These are phyloP conservation scores for Macrophomina pseudophaseolina DNA, from an alignment of 2,329 filamentous ascomycete genomes.

Conservation along the genomic window DNA sequence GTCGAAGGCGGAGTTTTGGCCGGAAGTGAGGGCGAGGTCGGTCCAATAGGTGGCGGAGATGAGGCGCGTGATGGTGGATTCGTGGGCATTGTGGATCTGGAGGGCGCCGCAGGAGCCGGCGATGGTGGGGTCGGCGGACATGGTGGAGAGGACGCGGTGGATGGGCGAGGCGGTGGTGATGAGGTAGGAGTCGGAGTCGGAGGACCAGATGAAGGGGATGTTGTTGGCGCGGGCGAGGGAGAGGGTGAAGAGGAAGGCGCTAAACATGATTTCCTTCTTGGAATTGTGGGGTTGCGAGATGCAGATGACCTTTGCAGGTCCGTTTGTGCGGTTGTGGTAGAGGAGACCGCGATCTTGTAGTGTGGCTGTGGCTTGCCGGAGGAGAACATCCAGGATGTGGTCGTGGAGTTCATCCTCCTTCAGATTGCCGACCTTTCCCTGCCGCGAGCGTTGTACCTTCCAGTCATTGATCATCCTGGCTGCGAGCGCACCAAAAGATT, in stretches of 20 bases:
- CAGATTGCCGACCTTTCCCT: neutral
- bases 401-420: slow-evolving; percentile 31
- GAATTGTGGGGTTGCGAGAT: slow-evolving; percentile 45
- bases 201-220: slow-evolving; percentile 46
- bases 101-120: slow-evolving; percentile 43
- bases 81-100: slow-evolving; percentile 42
- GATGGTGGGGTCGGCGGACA: slow-evolving; percentile 39
- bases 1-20: slow-evolving; percentile 37
- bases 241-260: slow-evolving; percentile 42
- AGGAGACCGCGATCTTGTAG: neutral
- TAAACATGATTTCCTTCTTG: slow-evolving; percentile 50
- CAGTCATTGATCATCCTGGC: neutral
- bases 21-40: slow-evolving; percentile 43
- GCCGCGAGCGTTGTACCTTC: neutral
- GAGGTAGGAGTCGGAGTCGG: slow-evolving; percentile 44
- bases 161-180: slow-evolving; percentile 33
- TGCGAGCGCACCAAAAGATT: slow-evolving; percentile 32
- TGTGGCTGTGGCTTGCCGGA: slow-evolving; percentile 24
- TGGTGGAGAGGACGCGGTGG: slow-evolving; percentile 36
- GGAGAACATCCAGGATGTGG: slow-evolving; percentile 32
- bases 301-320: slow-evolving; percentile 35
- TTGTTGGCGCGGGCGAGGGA: slow-evolving; percentile 40
- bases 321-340: neutral
- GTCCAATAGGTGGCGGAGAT: slow-evolving; percentile 43
- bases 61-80: slow-evolving; percentile 39